These are phyloP conservation scores for Scortechinia acanthostroma DNA, from an alignment of 2,329 filamentous ascomycete genomes.

Conservation along the genomic window DNA sequence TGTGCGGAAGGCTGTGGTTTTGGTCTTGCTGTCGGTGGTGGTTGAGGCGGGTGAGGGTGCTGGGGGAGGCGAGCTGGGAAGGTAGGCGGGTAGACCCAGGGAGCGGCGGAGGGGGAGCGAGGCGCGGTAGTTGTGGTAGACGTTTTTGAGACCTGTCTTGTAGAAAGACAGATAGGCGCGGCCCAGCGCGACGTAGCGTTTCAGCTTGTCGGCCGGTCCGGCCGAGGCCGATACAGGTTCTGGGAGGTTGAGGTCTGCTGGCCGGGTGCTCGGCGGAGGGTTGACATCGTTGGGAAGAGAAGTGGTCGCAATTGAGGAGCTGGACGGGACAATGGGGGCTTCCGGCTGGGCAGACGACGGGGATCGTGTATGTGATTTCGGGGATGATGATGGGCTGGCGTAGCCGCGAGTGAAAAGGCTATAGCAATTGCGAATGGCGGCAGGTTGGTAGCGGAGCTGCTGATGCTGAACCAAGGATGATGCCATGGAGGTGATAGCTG, in stretches of 20 bases:
- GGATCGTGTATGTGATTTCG: neutral
- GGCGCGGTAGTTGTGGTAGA: conserved; percentile 41
- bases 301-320: neutral
- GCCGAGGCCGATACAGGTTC: neutral
- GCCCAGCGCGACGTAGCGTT: neutral
- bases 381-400: neutral
- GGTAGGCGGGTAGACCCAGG: conserved; percentile 12
- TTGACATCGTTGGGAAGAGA: neutral
- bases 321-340: neutral
- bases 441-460: no score
- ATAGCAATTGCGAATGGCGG: no score
- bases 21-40: neutral
- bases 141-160: conserved; percentile 50
- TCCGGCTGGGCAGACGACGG: neutral
- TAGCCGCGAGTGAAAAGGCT: neutral
- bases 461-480: no score
- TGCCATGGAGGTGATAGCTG: no score
- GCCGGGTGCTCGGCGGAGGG: neutral
- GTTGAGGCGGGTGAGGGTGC: neutral
- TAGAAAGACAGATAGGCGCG: conserved; percentile 39
- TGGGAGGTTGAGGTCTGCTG: neutral
- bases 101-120: conserved; percentile 23
- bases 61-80: neutral
- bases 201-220: neutral
- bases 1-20: conserved; percentile 1